Conservation (phyloP, 805 yeast species). For the Ogataea wickerhamii region DNA sequence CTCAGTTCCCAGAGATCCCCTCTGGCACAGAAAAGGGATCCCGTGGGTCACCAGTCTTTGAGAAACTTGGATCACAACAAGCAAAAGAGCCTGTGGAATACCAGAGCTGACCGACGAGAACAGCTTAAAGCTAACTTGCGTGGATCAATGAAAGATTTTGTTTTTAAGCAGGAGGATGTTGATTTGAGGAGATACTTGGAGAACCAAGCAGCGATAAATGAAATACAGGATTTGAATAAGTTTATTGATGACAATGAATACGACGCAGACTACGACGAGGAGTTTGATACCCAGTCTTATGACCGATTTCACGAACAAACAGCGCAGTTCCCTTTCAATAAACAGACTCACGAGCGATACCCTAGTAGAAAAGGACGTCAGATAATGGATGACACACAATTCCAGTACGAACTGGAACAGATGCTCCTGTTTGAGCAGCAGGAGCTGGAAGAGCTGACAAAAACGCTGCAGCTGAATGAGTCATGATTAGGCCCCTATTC, state of each 20-base stretch:
- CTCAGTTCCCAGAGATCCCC: not conserved
- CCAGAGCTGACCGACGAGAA: slow-evolving; percentile 12
- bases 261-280: slow-evolving; percentile 28
- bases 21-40: too few relatives aligned
- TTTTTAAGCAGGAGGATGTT: slow-evolving; percentile 23
- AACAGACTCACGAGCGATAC: not conserved
- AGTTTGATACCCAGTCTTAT: not conserved
- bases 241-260: slow-evolving; percentile 20
- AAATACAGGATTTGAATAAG: slow-evolving; percentile 17
- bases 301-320: not conserved
- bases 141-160: slow-evolving; percentile 29
- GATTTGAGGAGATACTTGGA: slow-evolving; percentile 11
- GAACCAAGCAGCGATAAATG: slow-evolving; percentile 19
- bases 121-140: slow-evolving; percentile 12
- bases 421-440: slow-evolving; percentile 23
- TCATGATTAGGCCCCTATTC: too few relatives aligned
- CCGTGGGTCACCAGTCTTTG: too few relatives aligned
- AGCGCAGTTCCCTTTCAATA: not conserved
- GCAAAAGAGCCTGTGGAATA: slow-evolving; percentile 3
- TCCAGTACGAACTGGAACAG: slow-evolving; percentile 28
- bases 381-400: not conserved
- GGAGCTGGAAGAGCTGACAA: slow-evolving; percentile 31
- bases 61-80: slow-evolving; percentile 2
- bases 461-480: slow-evolving; percentile 17
- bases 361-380: not conserved